Conservation (phyloP, 306 rosid genomes). For the Lagenaria siceraria region DNA sequence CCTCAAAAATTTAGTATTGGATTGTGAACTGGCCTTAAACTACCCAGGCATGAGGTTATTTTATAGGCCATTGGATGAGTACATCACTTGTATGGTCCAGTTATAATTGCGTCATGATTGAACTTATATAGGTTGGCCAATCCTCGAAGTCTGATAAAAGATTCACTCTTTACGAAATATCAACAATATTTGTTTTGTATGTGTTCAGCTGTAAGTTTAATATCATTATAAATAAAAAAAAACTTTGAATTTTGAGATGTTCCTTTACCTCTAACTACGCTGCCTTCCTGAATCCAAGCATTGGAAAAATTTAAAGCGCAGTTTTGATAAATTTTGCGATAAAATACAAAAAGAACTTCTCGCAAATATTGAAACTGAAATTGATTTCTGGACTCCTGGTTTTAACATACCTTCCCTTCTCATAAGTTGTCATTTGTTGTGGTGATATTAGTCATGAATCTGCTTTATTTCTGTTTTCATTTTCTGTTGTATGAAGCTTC, state of each 20-base stretch:
- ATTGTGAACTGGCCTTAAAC: neutral
- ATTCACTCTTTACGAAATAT: neutral
- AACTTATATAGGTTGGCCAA: neutral
- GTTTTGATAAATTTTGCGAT: neutral
- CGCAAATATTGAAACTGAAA: neutral
- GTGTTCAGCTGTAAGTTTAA: neutral
- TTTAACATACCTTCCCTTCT: neutral
- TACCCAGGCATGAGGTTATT: neutral
- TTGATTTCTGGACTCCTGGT: neutral
- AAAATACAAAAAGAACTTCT: neutral
- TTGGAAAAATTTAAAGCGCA: neutral
- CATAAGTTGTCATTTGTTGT: neutral
- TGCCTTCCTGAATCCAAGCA: neutral
- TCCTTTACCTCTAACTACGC: neutral
- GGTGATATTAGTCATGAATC: neutral
- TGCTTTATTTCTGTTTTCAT: conserved; percentile 13
- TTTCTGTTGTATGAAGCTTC: conserved; percentile 34
- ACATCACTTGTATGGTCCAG: neutral
- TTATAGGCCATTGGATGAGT: neutral
- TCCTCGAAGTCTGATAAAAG: neutral
- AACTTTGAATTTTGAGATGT: neutral
- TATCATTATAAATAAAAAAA: neutral
- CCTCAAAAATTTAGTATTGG: neutral
- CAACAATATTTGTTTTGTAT: neutral
- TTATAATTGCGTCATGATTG: neutral